A percentile compares a stretch with the other conserved stretches of the same genome.
Evolutionary conservation across 176 grass and related monocot genomes (phyloP).

Genomic region (Microstegium vimineum): DNA sequence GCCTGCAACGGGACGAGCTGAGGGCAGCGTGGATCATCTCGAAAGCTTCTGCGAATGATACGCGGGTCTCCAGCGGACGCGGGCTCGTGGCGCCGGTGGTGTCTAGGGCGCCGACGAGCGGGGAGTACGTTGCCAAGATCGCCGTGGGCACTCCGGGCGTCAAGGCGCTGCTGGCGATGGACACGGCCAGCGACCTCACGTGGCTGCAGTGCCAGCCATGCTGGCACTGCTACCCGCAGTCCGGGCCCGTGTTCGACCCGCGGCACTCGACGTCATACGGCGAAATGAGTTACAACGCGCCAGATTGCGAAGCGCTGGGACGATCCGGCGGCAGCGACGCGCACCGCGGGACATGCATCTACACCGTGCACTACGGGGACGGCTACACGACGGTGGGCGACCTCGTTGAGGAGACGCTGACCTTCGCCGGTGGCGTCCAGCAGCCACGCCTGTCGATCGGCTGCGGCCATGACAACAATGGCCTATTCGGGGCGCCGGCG

Average conservation of each 20-base stretch:
- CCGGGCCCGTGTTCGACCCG: slow-evolving; percentile 68
- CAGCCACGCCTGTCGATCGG: slow-evolving; percentile 57
- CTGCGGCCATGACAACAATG: slow-evolving; percentile 88
- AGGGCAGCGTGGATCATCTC: slow-evolving; percentile 21
- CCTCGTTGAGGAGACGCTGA: slow-evolving; percentile 71
- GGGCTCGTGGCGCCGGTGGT: slow-evolving; percentile 24
- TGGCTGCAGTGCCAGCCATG: slow-evolving; percentile 88
- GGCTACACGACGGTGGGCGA: slow-evolving; percentile 75
- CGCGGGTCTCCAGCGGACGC: neutral
- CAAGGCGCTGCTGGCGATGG: slow-evolving; percentile 64
- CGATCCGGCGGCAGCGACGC: slow-evolving; percentile 63
- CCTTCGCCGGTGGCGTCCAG: slow-evolving; percentile 44
- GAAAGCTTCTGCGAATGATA: slow-evolving; percentile 8
- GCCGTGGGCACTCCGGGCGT: slow-evolving; percentile 52
- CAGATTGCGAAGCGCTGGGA: slow-evolving; percentile 48
- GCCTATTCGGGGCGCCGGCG: slow-evolving; percentile 57
- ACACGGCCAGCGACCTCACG: slow-evolving; percentile 81
- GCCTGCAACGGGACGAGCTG: slow-evolving; percentile 33
- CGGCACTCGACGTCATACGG: slow-evolving; percentile 57
- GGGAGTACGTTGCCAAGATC: slow-evolving; percentile 84
- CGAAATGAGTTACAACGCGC: slow-evolving; percentile 40
- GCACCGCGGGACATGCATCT: slow-evolving; percentile 57
- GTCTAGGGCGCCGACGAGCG: slow-evolving; percentile 67
- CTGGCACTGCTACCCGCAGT: slow-evolving; percentile 79
- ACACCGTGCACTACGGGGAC: slow-evolving; percentile 85